A percentile compares a stretch with the other conserved stretches of the same genome.
Conservation (phyloP, 768 basidiomycete species). For the Amanita pseudoporphyria region DNA sequence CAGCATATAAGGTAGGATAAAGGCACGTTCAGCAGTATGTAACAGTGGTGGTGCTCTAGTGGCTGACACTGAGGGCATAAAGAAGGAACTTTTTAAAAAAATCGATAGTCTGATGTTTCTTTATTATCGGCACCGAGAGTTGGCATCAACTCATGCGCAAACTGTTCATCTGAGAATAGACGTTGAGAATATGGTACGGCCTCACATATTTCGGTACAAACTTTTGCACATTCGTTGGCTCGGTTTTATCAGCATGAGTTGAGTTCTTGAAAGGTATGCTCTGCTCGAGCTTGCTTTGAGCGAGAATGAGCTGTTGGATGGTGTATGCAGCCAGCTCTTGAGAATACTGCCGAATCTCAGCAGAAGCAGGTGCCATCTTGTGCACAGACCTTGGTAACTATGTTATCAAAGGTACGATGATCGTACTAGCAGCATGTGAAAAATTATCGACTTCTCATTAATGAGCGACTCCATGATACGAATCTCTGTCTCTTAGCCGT, state of each 20-base stretch:
- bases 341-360: constrained; percentile 30
- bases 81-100: too few species aligned
- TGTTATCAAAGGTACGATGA: background rate
- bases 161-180: background rate
- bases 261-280: background rate
- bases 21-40: too few species aligned
- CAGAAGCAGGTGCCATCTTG: constrained; percentile 8
- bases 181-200: background rate
- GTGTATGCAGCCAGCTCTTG: constrained; percentile 41
- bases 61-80: too few species aligned
- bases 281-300: constrained; percentile 11
- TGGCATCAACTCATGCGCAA: background rate
- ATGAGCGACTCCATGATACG: constrained; percentile 27
- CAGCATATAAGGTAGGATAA: too few species aligned
- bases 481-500: constrained; percentile 25
- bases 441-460: constrained; percentile 26
- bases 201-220: background rate
- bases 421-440: too few species aligned
- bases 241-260: background rate
- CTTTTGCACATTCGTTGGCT: background rate
- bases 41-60: too few species aligned
- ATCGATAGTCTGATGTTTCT: too few species aligned
- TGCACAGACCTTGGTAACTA: background rate
- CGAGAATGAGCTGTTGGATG: constrained; percentile 32
- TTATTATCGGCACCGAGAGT: background rate